Conservation (phyloP, 2,329 filamentous ascomycete species). For the Epichloe elymi region DNA sequence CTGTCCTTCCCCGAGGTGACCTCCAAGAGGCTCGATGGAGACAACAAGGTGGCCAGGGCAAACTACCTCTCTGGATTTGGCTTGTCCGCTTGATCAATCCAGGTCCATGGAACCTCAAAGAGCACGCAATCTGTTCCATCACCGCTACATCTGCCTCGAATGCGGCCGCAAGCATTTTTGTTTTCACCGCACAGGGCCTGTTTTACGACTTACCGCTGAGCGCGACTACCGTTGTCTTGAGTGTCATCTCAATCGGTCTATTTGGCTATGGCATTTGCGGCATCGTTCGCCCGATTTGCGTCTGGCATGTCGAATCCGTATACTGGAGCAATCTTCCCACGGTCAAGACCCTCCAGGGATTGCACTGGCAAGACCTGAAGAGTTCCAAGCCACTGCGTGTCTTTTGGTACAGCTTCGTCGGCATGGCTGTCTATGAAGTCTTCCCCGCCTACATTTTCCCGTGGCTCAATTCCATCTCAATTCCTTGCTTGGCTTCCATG, state of each 20-base stretch:
- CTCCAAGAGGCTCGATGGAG: conserved; percentile 34
- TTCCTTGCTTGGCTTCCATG: conserved; percentile 40
- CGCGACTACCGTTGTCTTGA: conserved; percentile 32
- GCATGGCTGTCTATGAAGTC: conserved; percentile 38
- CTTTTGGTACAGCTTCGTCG: conserved; percentile 37
- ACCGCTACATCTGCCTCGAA: conserved; percentile 41
- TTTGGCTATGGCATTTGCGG: conserved; percentile 43
- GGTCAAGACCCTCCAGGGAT: conserved; percentile 38
- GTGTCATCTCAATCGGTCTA: conserved; percentile 36
- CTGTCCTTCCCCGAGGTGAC: conserved; percentile 31
- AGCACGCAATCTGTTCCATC: conserved; percentile 40
- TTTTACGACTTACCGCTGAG: conserved; percentile 37
- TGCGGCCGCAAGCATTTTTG: conserved; percentile 16
- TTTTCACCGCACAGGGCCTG: conserved; percentile 36
- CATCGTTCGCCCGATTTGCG: conserved; percentile 37
- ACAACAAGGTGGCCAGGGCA: conserved; percentile 24
- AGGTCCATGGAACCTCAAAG: conserved; percentile 40
- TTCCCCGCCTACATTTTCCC: conserved; percentile 42
- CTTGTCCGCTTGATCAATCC: conserved; percentile 33
- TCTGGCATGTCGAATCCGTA: conserved; percentile 43
- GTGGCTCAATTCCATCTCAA: conserved; percentile 41
- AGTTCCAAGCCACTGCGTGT: conserved; percentile 35
- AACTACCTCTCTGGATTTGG: conserved; percentile 27
- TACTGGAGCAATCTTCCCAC: conserved; percentile 41
- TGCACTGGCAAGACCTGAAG: conserved; percentile 39